phyloP scores from a whole-genome alignment of 1,284 basidiomycete genomes.

The Cerrena zonata region DNA sequence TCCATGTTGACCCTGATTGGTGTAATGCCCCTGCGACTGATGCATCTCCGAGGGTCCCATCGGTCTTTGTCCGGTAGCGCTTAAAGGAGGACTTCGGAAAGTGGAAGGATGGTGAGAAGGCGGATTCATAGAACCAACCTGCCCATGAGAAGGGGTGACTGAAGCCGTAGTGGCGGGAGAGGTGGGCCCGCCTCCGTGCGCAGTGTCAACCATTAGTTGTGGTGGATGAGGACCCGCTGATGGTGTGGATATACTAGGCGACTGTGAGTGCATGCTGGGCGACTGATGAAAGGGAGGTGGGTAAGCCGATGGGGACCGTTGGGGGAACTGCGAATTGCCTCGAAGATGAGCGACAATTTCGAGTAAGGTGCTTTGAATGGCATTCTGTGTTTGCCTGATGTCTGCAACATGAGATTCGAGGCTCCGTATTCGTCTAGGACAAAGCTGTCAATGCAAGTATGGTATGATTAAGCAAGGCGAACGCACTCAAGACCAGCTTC shows the following conservation, averaged over 20 bases:
- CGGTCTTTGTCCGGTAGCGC: constrained; percentile 21
- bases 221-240: constrained; percentile 33
- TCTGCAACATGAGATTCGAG: constrained; percentile 79
- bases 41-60: constrained; percentile 23
- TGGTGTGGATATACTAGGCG: constrained; percentile 57
- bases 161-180: constrained; percentile 18
- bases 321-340: constrained; percentile 37
- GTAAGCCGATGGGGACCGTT: constrained; percentile 59
- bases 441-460: constrained; percentile 11
- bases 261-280: constrained; percentile 50
- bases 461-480: constrained; percentile 4
- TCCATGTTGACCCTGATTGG: constrained; percentile 28
- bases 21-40: constrained; percentile 15
- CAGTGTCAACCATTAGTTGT: constrained; percentile 35
- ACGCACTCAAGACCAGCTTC: constrained; percentile 84
- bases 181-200: constrained; percentile 21
- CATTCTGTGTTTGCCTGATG: constrained; percentile 60
- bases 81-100: constrained; percentile 22
- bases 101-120: constrained; percentile 15
- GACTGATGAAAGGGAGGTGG: constrained; percentile 55
- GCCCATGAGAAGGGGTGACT: constrained; percentile 18
- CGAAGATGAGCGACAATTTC: constrained; percentile 71
- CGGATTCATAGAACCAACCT: constrained; percentile 14
- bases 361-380: constrained; percentile 70
- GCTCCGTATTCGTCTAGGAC: constrained; percentile 72